phyloP scores from a whole-genome alignment of 2,329 filamentous ascomycete genomes.

The Monosporascus sp. region DNA sequence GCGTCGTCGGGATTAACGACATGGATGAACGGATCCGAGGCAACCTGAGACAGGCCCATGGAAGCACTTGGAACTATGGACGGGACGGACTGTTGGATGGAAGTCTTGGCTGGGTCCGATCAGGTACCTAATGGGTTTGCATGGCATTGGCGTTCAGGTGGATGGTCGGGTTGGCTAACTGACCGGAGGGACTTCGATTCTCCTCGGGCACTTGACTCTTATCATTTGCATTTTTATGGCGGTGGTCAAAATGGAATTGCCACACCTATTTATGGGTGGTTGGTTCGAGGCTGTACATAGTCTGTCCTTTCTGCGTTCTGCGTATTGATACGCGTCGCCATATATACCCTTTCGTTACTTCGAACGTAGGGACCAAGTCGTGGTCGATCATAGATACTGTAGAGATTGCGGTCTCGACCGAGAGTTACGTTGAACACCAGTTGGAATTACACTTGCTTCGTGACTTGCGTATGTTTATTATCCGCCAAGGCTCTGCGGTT shows the following conservation, averaged over 20 bases:
- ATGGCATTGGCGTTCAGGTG: not conserved
- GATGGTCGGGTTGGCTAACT: not conserved
- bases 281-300: not conserved
- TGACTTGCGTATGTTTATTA: too few species aligned
- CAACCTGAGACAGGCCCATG: too few species aligned
- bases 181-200: not conserved
- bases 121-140: not conserved
- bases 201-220: not conserved
- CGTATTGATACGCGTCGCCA: not conserved
- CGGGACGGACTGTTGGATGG: not conserved
- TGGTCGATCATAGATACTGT: too few species aligned
- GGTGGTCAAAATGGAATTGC: not conserved
- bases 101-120: not conserved
- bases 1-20: too few species aligned
- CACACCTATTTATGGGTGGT: not conserved
- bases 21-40: too few species aligned
- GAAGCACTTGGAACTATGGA: too few species aligned
- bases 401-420: too few species aligned
- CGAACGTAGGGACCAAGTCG: too few species aligned
- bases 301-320: not conserved
- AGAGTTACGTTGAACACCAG: too few species aligned
- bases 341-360: not conserved
- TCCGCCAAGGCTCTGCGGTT: too few species aligned
- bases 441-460: too few species aligned
- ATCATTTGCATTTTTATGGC: not conserved